phyloP scores from a whole-genome alignment of 345 rosid genomes.

The Melaleuca alternifolia region DNA sequence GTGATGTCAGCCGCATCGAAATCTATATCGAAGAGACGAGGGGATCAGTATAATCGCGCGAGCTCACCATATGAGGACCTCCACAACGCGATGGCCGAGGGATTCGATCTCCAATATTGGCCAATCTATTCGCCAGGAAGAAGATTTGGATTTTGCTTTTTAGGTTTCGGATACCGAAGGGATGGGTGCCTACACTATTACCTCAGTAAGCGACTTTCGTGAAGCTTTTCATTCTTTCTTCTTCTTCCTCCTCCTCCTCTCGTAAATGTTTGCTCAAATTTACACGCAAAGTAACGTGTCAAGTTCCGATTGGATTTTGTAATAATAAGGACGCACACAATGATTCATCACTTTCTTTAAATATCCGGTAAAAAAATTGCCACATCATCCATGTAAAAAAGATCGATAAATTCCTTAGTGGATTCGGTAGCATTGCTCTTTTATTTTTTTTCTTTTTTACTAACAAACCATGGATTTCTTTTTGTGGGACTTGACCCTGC shows the following conservation, averaged over 20 bases:
- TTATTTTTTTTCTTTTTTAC: too few relatives aligned
- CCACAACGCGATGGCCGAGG: background rate
- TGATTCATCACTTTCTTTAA: background rate
- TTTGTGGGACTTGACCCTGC: too few relatives aligned
- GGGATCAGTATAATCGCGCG: too few relatives aligned
- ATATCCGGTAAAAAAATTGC: background rate
- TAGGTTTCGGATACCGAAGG: accelerated
- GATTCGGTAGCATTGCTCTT: too few relatives aligned
- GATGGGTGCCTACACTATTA: accelerated
- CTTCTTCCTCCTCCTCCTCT: background rate
- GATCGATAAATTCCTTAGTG: too few relatives aligned
- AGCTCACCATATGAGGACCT: background rate
- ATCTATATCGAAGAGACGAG: too few relatives aligned
- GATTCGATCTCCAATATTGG: background rate
- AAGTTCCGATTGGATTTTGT: background rate
- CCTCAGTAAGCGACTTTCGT: background rate
- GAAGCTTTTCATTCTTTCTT: background rate
- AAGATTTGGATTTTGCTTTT: background rate
- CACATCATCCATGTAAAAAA: background rate
- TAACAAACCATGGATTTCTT: too few relatives aligned
- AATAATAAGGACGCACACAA: accelerated
- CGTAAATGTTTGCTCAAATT: background rate
- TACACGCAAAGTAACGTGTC: background rate
- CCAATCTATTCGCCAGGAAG: too few relatives aligned
- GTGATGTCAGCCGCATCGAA: too few relatives aligned